Base-by-base conservation (phyloP, 176 grass and related monocot species). In the Carex scoparia region DNA sequence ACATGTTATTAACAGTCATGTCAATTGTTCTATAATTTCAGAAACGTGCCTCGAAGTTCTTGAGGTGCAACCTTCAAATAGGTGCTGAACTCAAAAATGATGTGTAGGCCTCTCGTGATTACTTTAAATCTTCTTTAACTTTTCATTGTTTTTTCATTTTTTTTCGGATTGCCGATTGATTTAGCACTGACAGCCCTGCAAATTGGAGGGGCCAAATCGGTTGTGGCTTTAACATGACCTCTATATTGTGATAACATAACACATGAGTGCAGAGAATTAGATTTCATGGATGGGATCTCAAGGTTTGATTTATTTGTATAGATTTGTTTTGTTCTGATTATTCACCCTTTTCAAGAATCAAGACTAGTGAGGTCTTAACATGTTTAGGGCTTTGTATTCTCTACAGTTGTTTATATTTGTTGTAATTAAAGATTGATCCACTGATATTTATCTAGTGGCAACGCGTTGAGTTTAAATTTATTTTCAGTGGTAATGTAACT, bases 61-160 rank as follows among this genome's bases (percentile, higher is more conserved):
- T 92, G 84, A 78, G 80, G 4, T 87, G 80, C 38, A 90, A 92
- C 51, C 19, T 84, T 78, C 87, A 94, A 79, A 91, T 61, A 85
- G 46, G 87, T 81, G 19, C 48, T 54, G 27, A 77, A 56, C 12
- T 32, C 49, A 51, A 58, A 78, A 14, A 59, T 65, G 81, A 32
- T 68, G 63, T 49, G 62, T 83, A 55, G 81, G 61, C 40, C 42
- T 53, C 11, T 53, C 11, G 49, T 53, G 40, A 68, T 42, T 69
- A 14, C 48, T 69, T 68, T 69, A 31, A 69, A 56, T 61, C 38
- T 62, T 44, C 40, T 82, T 82, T 40, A 65, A 46, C 59, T 37
- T 12, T 30, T 82, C 32, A 10, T 63, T 73, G 31, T 65, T 85
- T 27, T 35, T 73, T 18, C 23, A 31, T 56, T 59, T 80, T 57